A percentile compares a stretch with the other conserved stretches of the same genome.
Conservation (phyloP, 805 yeast species). For the Wickerhamiella dianesei region DNA sequence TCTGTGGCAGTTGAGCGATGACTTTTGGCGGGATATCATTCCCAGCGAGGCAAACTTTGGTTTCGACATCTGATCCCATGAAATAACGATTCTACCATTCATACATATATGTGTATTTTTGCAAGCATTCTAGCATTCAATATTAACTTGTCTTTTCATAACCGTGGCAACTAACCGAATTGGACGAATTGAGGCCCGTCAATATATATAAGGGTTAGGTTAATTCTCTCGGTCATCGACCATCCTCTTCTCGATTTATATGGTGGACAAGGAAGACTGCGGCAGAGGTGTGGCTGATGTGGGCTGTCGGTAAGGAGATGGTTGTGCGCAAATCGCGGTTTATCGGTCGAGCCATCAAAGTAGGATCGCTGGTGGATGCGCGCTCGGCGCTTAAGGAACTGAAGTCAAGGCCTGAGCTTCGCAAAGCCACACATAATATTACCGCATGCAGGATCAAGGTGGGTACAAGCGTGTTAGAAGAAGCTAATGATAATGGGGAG, state of each 20-base stretch:
- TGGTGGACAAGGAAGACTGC: no score
- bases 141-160: conserved; percentile 7
- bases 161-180: conserved; percentile 1
- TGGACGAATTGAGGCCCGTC: no score
- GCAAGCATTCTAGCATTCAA: conserved; percentile 13
- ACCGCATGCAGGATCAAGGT: conserved; percentile 54
- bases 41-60: conserved; percentile 18
- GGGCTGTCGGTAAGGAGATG: conserved; percentile 17
- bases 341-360: conserved; percentile 42
- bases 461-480: conserved; percentile 33
- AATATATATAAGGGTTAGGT: not conserved
- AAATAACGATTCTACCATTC: not conserved
- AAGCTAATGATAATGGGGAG: conserved; percentile 59
- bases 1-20: conserved; percentile 47
- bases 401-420: conserved; percentile 32
- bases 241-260: not conserved
- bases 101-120: not conserved
- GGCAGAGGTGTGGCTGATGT: conserved; percentile 5
- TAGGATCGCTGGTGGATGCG: conserved; percentile 33
- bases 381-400: conserved; percentile 25
- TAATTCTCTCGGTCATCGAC: not conserved
- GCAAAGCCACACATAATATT: conserved; percentile 61
- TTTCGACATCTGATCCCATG: conserved; percentile 2
- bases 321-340: conserved; percentile 49
- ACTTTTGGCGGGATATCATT: conserved; percentile 49